Percentiles rank a stretch among this genome's conserved stretches.
Conservation (phyloP, 2,329 filamentous ascomycete genomes). For the Fusarium goolgardi region DNA sequence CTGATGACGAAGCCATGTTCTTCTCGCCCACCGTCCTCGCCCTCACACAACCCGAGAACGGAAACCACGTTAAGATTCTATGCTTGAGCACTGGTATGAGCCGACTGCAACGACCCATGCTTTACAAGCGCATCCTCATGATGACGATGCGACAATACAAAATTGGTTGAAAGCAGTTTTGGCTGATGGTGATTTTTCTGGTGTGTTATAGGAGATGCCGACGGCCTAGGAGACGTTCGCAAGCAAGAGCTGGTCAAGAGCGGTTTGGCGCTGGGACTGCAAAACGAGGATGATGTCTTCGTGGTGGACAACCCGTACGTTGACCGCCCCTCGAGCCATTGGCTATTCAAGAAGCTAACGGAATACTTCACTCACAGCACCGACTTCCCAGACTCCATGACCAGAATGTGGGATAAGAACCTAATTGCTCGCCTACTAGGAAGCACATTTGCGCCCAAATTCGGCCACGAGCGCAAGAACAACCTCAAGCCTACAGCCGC, state of each 20-base stretch:
- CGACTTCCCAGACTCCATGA: slow-evolving; percentile 92
- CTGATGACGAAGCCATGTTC: slow-evolving; percentile 99
- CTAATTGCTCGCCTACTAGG: slow-evolving; percentile 78
- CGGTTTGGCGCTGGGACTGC: slow-evolving; percentile 79
- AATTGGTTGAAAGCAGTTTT: slow-evolving; percentile 25
- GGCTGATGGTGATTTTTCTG: slow-evolving; percentile 38
- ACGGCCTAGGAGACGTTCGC: slow-evolving; percentile 84
- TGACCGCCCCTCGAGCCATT: neutral
- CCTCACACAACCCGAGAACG: slow-evolving; percentile 80
- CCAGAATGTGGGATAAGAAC: slow-evolving; percentile 76
- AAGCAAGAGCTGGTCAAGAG: slow-evolving; percentile 87
- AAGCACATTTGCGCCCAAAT: slow-evolving; percentile 77
- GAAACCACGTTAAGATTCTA: slow-evolving; percentile 93
- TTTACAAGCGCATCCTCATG: slow-evolving; percentile 14
- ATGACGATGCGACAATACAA: slow-evolving; percentile 22
- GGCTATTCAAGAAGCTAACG: slow-evolving; percentile 4
- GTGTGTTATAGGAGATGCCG: slow-evolving; percentile 74
- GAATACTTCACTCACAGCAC: slow-evolving; percentile 43
- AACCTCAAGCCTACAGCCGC: slow-evolving; percentile 58
- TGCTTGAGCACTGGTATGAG: slow-evolving; percentile 83
- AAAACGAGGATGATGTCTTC: slow-evolving; percentile 80
- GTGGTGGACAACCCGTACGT: slow-evolving; percentile 82
- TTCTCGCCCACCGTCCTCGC: slow-evolving; percentile 89
- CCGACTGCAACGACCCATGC: slow-evolving; percentile 19
- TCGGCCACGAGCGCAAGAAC: slow-evolving; percentile 54